phyloP scores from a whole-genome alignment of 768 basidiomycete species.

The Favolaschia claudopus region DNA sequence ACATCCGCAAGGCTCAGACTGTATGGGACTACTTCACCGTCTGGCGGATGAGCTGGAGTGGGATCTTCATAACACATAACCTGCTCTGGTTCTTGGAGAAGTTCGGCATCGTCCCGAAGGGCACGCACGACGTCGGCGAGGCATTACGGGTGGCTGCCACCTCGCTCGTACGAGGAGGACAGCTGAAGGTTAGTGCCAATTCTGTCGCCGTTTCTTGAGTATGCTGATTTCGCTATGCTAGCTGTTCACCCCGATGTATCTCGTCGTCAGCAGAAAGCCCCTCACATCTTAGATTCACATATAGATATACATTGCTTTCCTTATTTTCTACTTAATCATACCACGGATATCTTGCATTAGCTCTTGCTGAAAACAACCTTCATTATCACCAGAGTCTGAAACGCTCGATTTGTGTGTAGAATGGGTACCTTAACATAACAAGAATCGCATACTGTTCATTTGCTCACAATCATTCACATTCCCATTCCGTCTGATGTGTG shows the following conservation, averaged over 20 bases:
- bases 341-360: no score
- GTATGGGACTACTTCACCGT: conserved; percentile 89
- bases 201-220: neutral
- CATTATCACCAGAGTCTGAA: no score
- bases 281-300: neutral
- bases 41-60: conserved; percentile 90
- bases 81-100: conserved; percentile 80
- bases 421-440: no score
- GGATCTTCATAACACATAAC: conserved; percentile 84
- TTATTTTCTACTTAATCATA: no score
- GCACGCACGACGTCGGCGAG: conserved; percentile 90
- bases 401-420: no score
- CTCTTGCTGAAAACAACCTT: no score
- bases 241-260: conserved; percentile 71
- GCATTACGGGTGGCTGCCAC: conserved; percentile 66
- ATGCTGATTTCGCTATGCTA: conserved; percentile 28
- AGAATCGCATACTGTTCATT: no score
- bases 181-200: conserved; percentile 65
- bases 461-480: no score
- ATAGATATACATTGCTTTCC: no score
- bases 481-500: no score
- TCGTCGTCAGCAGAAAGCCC: conserved; percentile 50
- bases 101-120: conserved; percentile 86
- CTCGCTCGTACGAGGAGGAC: conserved; percentile 68
- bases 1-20: conserved; percentile 92